phyloP scores from a whole-genome alignment of 768 basidiomycete species.

The Amanita phalloides region DNA sequence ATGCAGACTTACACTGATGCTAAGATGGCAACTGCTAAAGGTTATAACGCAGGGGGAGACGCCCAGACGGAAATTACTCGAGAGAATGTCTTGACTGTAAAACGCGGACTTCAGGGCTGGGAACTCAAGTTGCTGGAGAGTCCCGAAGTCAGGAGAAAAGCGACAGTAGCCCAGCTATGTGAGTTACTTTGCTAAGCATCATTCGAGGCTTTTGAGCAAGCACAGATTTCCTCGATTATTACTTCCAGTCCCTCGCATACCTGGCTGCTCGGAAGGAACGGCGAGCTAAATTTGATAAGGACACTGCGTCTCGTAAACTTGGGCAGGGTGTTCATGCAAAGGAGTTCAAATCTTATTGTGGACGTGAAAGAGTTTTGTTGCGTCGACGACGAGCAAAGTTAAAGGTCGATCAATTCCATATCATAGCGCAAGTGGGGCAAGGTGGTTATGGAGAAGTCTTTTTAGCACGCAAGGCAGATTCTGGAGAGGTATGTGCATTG shows the following conservation, averaged over 20 bases:
- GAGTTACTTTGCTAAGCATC: conserved; percentile 18
- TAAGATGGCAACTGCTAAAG: conserved; percentile 58
- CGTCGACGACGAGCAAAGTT: conserved; percentile 89
- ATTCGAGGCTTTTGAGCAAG: not conserved
- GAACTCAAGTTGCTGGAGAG: conserved; percentile 79
- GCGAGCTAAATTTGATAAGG: conserved; percentile 69
- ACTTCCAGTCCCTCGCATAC: conserved; percentile 92
- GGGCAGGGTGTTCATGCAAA: conserved; percentile 45
- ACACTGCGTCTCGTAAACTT: conserved; percentile 63
- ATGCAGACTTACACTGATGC: conserved; percentile 13
- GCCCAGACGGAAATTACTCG: conserved; percentile 62
- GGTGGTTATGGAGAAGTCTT: conserved; percentile 99
- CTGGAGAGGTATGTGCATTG: conserved; percentile 91
- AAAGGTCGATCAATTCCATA: conserved; percentile 91
- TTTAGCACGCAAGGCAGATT: conserved; percentile 89
- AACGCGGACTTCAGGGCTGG: conserved; percentile 61
- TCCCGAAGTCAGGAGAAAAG: conserved; percentile 85
- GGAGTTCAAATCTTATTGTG: conserved; percentile 90
- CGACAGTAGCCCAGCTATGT: conserved; percentile 97
- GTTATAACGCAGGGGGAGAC: conserved; percentile 37
- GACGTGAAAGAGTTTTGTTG: conserved; percentile 88
- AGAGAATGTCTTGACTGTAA: conserved; percentile 40
- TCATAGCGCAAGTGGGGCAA: conserved; percentile 97
- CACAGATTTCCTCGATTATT: conserved; percentile 93
- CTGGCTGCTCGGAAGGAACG: conserved; percentile 80